Conservation (phyloP, 164 flowering plant species). For the Kalanchoe fedtschenkoi region DNA sequence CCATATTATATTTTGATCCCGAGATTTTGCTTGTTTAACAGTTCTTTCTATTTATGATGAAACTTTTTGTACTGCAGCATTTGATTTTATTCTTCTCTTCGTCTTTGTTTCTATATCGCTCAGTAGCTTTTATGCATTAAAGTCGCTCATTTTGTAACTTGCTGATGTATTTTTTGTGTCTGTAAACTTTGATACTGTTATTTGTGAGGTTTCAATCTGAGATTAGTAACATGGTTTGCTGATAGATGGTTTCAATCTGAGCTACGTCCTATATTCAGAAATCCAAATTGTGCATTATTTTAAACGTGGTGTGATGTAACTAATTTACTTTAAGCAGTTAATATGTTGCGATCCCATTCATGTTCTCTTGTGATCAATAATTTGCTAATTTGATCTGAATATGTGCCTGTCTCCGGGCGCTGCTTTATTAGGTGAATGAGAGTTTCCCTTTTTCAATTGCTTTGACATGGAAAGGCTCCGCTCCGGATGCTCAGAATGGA, state of each 20-base stretch:
- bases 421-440: constrained; percentile 47
- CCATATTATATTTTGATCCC: background rate
- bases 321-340: background rate
- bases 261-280: background rate
- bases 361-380: background rate
- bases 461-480: constrained; percentile 68
- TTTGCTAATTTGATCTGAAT: background rate
- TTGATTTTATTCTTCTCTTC: too few relatives aligned
- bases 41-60: background rate
- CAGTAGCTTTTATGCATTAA: too few relatives aligned
- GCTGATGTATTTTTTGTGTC: background rate
- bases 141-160: too few relatives aligned
- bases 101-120: too few relatives aligned
- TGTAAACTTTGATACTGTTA: background rate
- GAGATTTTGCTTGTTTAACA: background rate
- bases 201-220: background rate
- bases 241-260: background rate
- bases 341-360: background rate
- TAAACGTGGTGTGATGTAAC: background rate
- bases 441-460: constrained; percentile 67
- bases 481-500: constrained; percentile 46
- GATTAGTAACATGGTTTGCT: background rate
- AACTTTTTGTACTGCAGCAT: background rate
- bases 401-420: background rate
- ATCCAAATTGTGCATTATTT: background rate